Evolutionary conservation across 139 green algal species (phyloP), one percentile per base, ranked within the genome.

Genomic region (Chlorella sp.): DNA sequence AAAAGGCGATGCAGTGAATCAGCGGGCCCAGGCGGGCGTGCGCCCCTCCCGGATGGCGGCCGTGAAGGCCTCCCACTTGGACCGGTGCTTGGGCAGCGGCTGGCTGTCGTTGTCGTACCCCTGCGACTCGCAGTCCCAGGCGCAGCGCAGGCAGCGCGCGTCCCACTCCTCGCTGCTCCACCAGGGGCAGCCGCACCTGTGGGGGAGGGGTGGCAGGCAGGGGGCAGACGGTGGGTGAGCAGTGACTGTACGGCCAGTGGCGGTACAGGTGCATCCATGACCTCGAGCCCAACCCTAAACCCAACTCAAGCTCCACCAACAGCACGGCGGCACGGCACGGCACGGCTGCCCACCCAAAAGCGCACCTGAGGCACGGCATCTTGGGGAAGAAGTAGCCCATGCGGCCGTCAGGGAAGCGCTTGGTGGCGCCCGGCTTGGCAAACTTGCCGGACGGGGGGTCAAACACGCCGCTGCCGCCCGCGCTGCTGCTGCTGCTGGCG

Each of bases 161-260:
- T 96, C 89, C 95, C 95, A 98, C 75, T 96, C 94, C 60, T 97
- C 95, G 8, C 91, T 92, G 22, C 91, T 84, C 94, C 94, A 98
- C 95, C 95, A 98, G 20, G 94, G 93, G 82, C 92, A 96, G 19
- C 95, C 95, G 78, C 95, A 98, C 36, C 81, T 83, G 84, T 89
- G 94, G 13, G 91, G 90, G 91, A 93, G 94, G 16, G 51, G 13
- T 67, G 64, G 32, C 0, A 36, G 36, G 38, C 24, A 38, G 30
- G 54, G 30, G 22, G 64, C 32, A 36, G 7, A 69, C 3, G 3
- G 62, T 36, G 26, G 28, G 62, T 5, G 32, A 32, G 3, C 8
- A 32, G 62, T 8, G 36, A 2, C 22, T 22, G 58, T 24, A 24
- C 19, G 60, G 60, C 16, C 28, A 36, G 60, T 34, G 60, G 60